A percentile compares a stretch with the other conserved stretches of the same genome.
These are phyloP conservation scores for Kazachstania psychrophila DNA, from an alignment of 805 yeast species.

Conservation along the genomic window DNA sequence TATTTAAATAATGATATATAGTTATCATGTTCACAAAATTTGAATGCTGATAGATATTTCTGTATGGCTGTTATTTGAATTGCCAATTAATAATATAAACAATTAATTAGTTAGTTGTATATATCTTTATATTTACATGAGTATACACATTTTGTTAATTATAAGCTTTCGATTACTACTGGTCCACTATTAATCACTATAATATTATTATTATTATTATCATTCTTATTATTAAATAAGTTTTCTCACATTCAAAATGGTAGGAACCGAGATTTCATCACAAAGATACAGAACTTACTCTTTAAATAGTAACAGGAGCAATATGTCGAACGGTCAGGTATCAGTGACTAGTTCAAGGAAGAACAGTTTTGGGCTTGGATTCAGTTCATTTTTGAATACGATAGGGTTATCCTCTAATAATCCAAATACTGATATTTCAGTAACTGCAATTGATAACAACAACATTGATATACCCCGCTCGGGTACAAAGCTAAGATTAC, in stretches of 20 bases:
- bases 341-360: slow-evolving; percentile 1
- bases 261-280: slow-evolving; percentile 1
- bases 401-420: not conserved
- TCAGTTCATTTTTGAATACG: not conserved
- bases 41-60: no score
- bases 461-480: not conserved
- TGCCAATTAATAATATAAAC: no score
- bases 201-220: no score
- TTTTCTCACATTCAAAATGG: no score
- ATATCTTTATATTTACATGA: no score
- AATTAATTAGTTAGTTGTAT: no score
- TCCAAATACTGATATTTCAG: not conserved
- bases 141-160: not conserved
- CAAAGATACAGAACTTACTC: slow-evolving; percentile 1
- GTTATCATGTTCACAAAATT: no score
- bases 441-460: not conserved
- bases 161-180: no score
- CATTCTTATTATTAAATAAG: no score
- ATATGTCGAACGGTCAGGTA: not conserved
- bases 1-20: no score
- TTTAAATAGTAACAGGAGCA: not conserved
- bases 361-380: not conserved
- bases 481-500: not conserved
- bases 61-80: no score
- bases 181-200: no score